phyloP scores from a whole-genome alignment of 1,284 basidiomycete species.

The Ustilago esculenta region DNA sequence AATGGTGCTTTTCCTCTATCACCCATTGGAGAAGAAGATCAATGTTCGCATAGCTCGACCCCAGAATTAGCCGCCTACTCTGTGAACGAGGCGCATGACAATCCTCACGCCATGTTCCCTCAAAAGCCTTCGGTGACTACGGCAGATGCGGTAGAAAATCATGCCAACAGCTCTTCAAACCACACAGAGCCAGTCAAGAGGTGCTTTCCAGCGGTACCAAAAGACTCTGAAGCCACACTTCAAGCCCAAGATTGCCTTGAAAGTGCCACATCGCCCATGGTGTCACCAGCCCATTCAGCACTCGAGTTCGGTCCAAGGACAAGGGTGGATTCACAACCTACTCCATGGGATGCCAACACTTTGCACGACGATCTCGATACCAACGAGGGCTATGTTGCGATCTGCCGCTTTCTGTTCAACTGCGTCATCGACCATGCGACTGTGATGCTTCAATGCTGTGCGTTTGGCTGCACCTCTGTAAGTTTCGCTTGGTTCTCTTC shows the following conservation, averaged over 20 bases:
- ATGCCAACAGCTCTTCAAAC: too few relatives aligned
- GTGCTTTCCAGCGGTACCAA: too few relatives aligned
- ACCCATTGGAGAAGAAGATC: neutral
- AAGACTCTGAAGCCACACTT: too few relatives aligned
- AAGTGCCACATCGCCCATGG: neutral
- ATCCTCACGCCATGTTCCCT: too few relatives aligned
- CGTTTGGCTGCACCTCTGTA: constrained; percentile 22
- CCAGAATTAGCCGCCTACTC: neutral
- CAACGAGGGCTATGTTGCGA: constrained; percentile 24
- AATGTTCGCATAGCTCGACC: neutral
- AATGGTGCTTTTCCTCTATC: constrained; percentile 12
- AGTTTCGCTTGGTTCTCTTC: neutral
- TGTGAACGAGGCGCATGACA: neutral
- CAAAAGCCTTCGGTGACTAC: too few relatives aligned
- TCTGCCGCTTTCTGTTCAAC: constrained; percentile 35
- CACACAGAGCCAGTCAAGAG: too few relatives aligned
- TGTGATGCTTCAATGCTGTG: constrained; percentile 22
- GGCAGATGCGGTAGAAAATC: too few relatives aligned
- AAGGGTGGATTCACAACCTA: neutral
- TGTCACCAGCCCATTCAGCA: neutral
- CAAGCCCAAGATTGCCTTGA: too few relatives aligned
- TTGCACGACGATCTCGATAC: constrained; percentile 21
- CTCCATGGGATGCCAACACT: constrained; percentile 1
- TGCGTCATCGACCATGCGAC: constrained; percentile 36
- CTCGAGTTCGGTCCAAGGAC: constrained; percentile 6